phyloP scores from a whole-genome alignment of 129 eudicot genomes.

The Dittrichia graveolens region DNA sequence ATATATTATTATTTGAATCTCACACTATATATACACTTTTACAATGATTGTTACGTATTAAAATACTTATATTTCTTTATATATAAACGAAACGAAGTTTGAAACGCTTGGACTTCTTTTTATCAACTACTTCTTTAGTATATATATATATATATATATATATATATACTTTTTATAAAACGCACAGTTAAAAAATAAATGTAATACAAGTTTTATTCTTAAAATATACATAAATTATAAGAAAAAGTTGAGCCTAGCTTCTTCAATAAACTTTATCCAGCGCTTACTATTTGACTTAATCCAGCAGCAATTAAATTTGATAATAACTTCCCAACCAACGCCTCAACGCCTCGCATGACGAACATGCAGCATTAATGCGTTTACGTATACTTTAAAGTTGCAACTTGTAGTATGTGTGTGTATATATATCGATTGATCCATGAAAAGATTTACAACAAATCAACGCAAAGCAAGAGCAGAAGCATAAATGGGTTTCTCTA shows the following conservation, averaged over 20 bases:
- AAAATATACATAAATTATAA: not conserved
- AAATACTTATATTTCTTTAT: no score
- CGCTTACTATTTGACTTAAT: conserved; percentile 35
- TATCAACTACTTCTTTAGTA: no score
- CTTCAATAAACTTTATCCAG: conserved; percentile 5
- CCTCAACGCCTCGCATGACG: conserved; percentile 40
- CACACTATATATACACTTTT: no score
- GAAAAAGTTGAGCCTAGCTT: not conserved
- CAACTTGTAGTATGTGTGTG: conserved; percentile 31
- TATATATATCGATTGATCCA: conserved; percentile 26
- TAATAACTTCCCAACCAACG: conserved; percentile 40
- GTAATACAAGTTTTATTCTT: no score
- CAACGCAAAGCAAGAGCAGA: conserved; percentile 1
- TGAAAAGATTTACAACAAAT: conserved; percentile 14
- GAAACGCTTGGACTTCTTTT: no score
- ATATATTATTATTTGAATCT: no score
- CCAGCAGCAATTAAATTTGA: conserved; percentile 23
- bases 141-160: no score
- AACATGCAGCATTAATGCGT: conserved; percentile 40
- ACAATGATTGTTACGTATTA: no score
- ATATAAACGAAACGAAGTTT: no score
- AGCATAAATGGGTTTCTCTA: conserved; percentile 37
- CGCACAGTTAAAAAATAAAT: no score
- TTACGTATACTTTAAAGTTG: conserved; percentile 34
- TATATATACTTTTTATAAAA: no score